These are phyloP conservation scores for Forsythia viridissima DNA, from an alignment of 257 asterid species.

Conservation along the genomic window DNA sequence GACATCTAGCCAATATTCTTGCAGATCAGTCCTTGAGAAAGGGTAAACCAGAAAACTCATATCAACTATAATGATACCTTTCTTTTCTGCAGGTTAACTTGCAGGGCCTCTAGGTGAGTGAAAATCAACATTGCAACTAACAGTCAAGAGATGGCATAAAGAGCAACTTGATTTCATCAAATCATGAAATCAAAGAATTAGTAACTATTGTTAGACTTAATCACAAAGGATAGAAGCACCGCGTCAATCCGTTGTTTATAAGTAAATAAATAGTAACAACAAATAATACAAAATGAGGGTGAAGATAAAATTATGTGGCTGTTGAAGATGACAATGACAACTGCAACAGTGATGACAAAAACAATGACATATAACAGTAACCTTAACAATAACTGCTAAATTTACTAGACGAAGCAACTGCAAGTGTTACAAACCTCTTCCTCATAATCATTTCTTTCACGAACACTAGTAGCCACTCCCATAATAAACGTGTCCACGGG, in stretches of 20 bases:
- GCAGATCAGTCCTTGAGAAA: neutral
- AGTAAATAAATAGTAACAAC: neutral
- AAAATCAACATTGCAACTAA: neutral
- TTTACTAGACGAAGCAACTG: constrained; percentile 14
- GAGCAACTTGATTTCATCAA: neutral
- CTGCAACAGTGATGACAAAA: constrained; percentile 1
- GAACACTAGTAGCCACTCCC: constrained; percentile 86
- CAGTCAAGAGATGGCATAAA: neutral
- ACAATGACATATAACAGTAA: neutral
- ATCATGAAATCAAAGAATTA: neutral
- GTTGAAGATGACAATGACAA: neutral
- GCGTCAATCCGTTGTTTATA: neutral
- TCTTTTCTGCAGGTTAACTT: neutral
- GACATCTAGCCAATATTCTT: neutral
- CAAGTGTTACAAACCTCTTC: constrained; percentile 65
- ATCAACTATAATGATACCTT: neutral
- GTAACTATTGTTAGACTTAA: neutral
- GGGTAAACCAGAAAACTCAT: neutral
- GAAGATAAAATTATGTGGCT: neutral
- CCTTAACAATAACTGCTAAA: constrained; percentile 9
- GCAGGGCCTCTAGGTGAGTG: neutral
- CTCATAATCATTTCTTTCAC: constrained; percentile 83
- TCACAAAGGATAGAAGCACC: neutral
- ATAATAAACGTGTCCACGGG: constrained; percentile 92
- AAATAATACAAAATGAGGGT: neutral